phyloP scores from a whole-genome alignment of 768 basidiomycete species.

The Imleria badia region DNA sequence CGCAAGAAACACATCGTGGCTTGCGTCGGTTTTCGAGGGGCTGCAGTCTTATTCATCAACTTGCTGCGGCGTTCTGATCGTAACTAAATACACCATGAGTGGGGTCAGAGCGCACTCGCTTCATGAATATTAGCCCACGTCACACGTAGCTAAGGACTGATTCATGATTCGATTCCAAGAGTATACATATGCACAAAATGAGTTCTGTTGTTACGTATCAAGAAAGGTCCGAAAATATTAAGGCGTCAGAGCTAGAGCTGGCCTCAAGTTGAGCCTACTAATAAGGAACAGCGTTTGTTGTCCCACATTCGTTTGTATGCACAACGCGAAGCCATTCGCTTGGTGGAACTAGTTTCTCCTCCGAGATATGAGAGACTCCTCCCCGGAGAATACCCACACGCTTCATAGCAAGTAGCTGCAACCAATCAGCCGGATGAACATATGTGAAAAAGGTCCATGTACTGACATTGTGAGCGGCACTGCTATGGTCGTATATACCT shows the following conservation, averaged over 20 bases:
- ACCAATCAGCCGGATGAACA: background rate
- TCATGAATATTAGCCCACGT: too few species aligned
- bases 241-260: too few species aligned
- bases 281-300: too few species aligned
- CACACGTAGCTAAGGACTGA: too few species aligned
- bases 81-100: too few species aligned
- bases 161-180: background rate
- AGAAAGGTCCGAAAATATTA: too few species aligned
- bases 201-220: too few species aligned
- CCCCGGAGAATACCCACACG: conserved; percentile 3
- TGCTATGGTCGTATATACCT: conserved; percentile 1
- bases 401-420: conserved; percentile 3
- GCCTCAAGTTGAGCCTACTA: too few species aligned
- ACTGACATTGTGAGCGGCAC: conserved; percentile 2
- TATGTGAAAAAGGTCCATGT: background rate
- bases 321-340: background rate
- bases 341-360: background rate
- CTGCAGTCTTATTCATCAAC: too few species aligned
- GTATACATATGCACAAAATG: too few species aligned
- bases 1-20: background rate
- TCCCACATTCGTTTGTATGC: background rate
- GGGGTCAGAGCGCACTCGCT: too few species aligned
- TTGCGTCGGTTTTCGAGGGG: background rate
- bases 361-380: background rate
- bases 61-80: too few species aligned